Evolutionary conservation across 1,284 basidiomycete genomes (phyloP).

Genomic region (Tremellales sp.): DNA sequence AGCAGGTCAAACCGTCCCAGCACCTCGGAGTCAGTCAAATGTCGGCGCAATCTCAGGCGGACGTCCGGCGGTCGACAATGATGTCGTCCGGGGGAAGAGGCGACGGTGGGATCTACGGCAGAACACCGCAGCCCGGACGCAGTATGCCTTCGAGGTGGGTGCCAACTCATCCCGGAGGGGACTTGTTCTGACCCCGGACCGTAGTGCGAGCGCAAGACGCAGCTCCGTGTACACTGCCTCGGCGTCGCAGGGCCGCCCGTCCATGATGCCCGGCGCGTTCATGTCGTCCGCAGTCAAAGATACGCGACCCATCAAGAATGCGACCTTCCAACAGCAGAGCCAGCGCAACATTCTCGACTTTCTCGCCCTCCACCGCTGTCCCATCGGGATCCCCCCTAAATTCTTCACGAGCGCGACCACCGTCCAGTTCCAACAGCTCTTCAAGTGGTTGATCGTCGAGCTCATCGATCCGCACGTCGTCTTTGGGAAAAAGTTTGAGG

Average conservation of each 20-base stretch:
- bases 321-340: constrained; percentile 66
- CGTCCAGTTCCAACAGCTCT: constrained; percentile 76
- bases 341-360: constrained; percentile 68
- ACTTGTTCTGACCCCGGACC: constrained; percentile 1
- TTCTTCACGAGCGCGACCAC: constrained; percentile 68
- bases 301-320: constrained; percentile 67
- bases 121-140: constrained; percentile 60
- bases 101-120: constrained; percentile 55
- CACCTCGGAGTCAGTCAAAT: not conserved
- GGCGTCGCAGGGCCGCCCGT: constrained; percentile 55
- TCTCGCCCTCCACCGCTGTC: constrained; percentile 60
- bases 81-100: constrained; percentile 49
- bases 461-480: constrained; percentile 63
- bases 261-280: constrained; percentile 49
- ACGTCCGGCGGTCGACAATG: constrained; percentile 12
- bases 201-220: constrained; percentile 20
- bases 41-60: constrained; percentile 44
- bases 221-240: constrained; percentile 50
- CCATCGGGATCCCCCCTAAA: constrained; percentile 57
- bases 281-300: constrained; percentile 62
- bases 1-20: constrained; percentile 56
- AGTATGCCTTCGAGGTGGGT: constrained; percentile 47
- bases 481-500: constrained; percentile 63
- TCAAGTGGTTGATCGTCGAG: constrained; percentile 65
- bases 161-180: not conserved